Percentiles rank a stretch among this genome's conserved stretches.
Evolutionary conservation across 163 green algal genomes (phyloP).

Genomic region (Scenedesmus sp.): DNA sequence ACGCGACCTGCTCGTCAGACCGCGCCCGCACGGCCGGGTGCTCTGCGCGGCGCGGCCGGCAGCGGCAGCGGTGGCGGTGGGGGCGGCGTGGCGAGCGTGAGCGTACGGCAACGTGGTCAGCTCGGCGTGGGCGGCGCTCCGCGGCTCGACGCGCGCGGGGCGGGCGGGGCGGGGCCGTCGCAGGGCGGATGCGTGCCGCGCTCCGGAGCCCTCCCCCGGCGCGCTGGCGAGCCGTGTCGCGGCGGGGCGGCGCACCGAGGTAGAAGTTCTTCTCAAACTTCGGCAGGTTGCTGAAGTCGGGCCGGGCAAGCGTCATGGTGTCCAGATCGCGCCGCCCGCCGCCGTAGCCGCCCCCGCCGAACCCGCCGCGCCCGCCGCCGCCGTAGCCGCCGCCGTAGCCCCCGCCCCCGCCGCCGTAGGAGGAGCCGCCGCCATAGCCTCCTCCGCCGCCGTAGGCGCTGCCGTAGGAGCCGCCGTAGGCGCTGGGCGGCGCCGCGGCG

Average conservation of each 20-base stretch:
- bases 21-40: constrained; percentile 37
- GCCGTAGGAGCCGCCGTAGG: neutral
- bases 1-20: constrained; percentile 55
- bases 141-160: too few relatives aligned
- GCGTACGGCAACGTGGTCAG: too few relatives aligned
- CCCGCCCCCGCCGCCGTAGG: constrained; percentile 16
- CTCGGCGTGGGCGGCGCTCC: too few relatives aligned
- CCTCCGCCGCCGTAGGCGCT: neutral
- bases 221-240: too few relatives aligned
- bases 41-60: too few relatives aligned
- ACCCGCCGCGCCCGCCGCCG: constrained; percentile 9
- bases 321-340: constrained; percentile 65
- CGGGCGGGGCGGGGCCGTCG: too few relatives aligned
- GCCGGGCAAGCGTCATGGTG: constrained; percentile 63
- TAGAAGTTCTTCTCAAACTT: constrained; percentile 74
- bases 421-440: constrained; percentile 21
- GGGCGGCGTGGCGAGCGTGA: too few relatives aligned
- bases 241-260: too few relatives aligned
- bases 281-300: constrained; percentile 80
- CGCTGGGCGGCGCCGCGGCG: too few relatives aligned
- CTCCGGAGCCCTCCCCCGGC: too few relatives aligned
- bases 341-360: constrained; percentile 43
- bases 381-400: constrained; percentile 11
- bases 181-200: too few relatives aligned
- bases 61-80: too few relatives aligned